A percentile compares a stretch with the other conserved stretches of the same genome.
These are phyloP conservation scores for Spirogloea muscicola DNA, from an alignment of 139 green algal species.

Conservation along the genomic window DNA sequence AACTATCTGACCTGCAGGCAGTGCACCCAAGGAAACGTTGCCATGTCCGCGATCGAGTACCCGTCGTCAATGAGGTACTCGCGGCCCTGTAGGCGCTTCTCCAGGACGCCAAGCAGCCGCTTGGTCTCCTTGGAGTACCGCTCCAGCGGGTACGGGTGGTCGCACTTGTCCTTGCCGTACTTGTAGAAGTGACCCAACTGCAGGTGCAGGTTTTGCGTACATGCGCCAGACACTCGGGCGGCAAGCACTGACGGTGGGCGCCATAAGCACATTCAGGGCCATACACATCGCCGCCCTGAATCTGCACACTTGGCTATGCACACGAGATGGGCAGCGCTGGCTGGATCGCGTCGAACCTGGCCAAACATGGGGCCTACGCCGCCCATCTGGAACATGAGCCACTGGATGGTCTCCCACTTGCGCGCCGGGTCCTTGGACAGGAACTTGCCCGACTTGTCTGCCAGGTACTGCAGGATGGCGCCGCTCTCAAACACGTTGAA, in stretches of 20 bases:
- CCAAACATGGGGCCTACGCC: constrained; percentile 22
- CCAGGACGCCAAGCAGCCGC: constrained; percentile 45
- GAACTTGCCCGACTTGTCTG: constrained; percentile 53
- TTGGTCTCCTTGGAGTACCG: constrained; percentile 43
- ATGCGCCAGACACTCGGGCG: neutral
- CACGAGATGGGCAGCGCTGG: neutral
- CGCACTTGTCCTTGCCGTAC: constrained; percentile 15
- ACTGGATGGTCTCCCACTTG: constrained; percentile 46
- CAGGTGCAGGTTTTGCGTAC: neutral
- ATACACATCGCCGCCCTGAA: neutral
- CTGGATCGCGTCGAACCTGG: neutral
- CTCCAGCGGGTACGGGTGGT: constrained; percentile 46
- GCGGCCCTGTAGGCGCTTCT: constrained; percentile 23
- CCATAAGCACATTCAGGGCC: neutral
- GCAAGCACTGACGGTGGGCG: too few species aligned
- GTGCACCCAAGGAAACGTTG: constrained; percentile 45
- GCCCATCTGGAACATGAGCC: constrained; percentile 48
- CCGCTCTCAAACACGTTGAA: constrained; percentile 55
- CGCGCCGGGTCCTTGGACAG: constrained; percentile 43
- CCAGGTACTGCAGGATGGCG: constrained; percentile 53
- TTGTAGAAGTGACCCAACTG: constrained; percentile 29
- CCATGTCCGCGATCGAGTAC: constrained; percentile 53
- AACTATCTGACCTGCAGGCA: constrained; percentile 16
- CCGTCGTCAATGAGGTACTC: constrained; percentile 41
- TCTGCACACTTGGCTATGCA: neutral